Evolutionary conservation across 75 land plant genomes (phyloP).

Genomic region (Pseudotsuga menziesii): DNA sequence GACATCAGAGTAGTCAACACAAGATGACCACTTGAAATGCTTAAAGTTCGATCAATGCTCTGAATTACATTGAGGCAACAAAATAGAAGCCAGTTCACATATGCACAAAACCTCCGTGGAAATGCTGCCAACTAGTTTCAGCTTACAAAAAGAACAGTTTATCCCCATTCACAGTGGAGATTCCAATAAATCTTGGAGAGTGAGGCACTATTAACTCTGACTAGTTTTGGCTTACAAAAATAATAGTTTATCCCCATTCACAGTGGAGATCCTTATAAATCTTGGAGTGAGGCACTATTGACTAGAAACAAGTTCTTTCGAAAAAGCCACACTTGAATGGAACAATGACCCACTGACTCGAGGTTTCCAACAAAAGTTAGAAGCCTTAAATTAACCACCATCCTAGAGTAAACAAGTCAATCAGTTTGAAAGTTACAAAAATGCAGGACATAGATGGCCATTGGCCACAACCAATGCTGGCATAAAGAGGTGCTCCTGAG

Average conservation of each 20-base stretch:
- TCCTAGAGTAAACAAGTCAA: neutral
- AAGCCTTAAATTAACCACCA: neutral
- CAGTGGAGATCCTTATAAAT: too few relatives aligned
- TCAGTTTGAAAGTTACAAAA: neutral
- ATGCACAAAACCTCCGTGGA: neutral
- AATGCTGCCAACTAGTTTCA: neutral
- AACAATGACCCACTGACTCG: neutral
- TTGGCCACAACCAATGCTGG: neutral
- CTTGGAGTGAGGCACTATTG: too few relatives aligned
- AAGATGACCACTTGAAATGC: neutral
- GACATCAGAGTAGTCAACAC: neutral
- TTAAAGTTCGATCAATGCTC: neutral
- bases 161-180: neutral
- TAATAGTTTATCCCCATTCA: neutral
- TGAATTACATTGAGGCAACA: neutral
- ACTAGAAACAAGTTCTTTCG: neutral
- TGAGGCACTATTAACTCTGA: too few relatives aligned
- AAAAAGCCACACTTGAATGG: neutral
- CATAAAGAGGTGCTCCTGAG: neutral
- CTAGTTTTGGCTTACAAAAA: neutral
- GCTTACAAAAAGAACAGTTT: neutral
- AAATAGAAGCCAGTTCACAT: neutral
- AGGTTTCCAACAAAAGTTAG: neutral
- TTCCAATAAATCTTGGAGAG: too few relatives aligned
- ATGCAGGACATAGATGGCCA: neutral